Evolutionary conservation across 2,329 filamentous ascomycete genomes (phyloP).

Genomic region (Aureobasidium mangrovei): DNA sequence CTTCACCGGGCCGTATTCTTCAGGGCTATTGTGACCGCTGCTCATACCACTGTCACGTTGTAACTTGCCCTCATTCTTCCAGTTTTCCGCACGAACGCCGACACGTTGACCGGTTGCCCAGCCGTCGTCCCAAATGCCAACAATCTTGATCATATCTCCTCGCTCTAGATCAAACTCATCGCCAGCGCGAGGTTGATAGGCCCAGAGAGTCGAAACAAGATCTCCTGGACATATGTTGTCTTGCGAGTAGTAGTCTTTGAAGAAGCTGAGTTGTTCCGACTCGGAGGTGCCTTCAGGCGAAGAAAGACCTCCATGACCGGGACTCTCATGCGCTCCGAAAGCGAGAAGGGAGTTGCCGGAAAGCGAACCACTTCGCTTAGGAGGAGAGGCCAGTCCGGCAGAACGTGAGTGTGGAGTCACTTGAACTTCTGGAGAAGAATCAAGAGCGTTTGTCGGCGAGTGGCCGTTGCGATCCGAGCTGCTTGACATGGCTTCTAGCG

Average conservation of each 20-base stretch:
- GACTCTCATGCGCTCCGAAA: slow-evolving; percentile 52
- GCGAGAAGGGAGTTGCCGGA: slow-evolving; percentile 69
- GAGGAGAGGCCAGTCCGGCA: slow-evolving; percentile 46
- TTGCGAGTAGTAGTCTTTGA: slow-evolving; percentile 98
- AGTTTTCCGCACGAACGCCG: slow-evolving; percentile 77
- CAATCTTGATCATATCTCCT: slow-evolving; percentile 95
- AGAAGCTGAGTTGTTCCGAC: slow-evolving; percentile 89
- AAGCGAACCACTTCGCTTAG: slow-evolving; percentile 74
- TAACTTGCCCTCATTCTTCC: slow-evolving; percentile 57
- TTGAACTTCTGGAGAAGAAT: slow-evolving; percentile 51
- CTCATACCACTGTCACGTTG: slow-evolving; percentile 93
- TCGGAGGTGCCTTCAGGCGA: slow-evolving; percentile 86
- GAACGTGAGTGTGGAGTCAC: slow-evolving; percentile 35
- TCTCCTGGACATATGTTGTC: slow-evolving; percentile 92
- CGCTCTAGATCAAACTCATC: slow-evolving; percentile 92
- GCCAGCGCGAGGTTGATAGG: slow-evolving; percentile 85
- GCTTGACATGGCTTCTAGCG: slow-evolving; percentile 66
- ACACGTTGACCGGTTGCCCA: slow-evolving; percentile 92
- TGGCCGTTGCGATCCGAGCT: slow-evolving; percentile 44
- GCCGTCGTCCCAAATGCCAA: slow-evolving; percentile 98
- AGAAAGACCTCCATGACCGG: slow-evolving; percentile 64
- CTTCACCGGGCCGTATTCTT: slow-evolving; percentile 68
- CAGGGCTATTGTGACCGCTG: slow-evolving; percentile 49
- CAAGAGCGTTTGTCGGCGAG: slow-evolving; percentile 38
- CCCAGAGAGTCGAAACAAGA: slow-evolving; percentile 86